Evolutionary conservation across 2,329 filamentous ascomycete genomes (phyloP).

Genomic region (Neurospora sp.): DNA sequence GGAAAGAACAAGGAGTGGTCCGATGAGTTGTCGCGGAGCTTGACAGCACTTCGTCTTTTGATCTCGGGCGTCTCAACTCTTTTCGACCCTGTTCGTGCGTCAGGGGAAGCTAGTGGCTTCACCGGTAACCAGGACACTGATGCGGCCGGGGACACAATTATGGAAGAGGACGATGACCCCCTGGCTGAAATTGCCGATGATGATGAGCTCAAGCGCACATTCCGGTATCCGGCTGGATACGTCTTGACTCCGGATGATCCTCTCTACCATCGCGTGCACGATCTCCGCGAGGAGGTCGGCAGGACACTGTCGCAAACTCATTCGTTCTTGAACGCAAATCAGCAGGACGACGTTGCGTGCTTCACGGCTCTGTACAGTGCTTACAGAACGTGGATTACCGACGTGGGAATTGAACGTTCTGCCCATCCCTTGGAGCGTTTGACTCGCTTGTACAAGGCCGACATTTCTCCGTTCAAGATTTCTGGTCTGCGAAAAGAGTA

Average conservation of each 20-base stretch:
- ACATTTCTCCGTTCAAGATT: slow-evolving; percentile 88
- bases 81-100: slow-evolving; percentile 70
- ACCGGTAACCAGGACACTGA: slow-evolving; percentile 43
- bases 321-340: slow-evolving; percentile 67
- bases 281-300: slow-evolving; percentile 70
- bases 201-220: slow-evolving; percentile 74
- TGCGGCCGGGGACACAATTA: slow-evolving; percentile 34
- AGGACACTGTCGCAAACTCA: slow-evolving; percentile 76
- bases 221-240: slow-evolving; percentile 83
- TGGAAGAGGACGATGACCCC: slow-evolving; percentile 42
- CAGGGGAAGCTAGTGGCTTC: slow-evolving; percentile 38
- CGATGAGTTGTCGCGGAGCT: slow-evolving; percentile 83
- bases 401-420: slow-evolving; percentile 91
- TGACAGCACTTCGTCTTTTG: slow-evolving; percentile 80
- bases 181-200: slow-evolving; percentile 61
- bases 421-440: slow-evolving; percentile 88
- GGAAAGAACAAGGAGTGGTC: slow-evolving; percentile 99
- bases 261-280: slow-evolving; percentile 68
- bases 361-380: slow-evolving; percentile 89
- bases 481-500: slow-evolving; percentile 88
- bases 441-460: slow-evolving; percentile 70
- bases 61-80: slow-evolving; percentile 82
- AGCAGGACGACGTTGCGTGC: slow-evolving; percentile 91
- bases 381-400: slow-evolving; percentile 93
- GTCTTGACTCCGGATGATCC: slow-evolving; percentile 52